These are phyloP conservation scores for Rusavskia elegans DNA, from an alignment of 495 filamentous ascomycete genomes.

Conservation along the genomic window DNA sequence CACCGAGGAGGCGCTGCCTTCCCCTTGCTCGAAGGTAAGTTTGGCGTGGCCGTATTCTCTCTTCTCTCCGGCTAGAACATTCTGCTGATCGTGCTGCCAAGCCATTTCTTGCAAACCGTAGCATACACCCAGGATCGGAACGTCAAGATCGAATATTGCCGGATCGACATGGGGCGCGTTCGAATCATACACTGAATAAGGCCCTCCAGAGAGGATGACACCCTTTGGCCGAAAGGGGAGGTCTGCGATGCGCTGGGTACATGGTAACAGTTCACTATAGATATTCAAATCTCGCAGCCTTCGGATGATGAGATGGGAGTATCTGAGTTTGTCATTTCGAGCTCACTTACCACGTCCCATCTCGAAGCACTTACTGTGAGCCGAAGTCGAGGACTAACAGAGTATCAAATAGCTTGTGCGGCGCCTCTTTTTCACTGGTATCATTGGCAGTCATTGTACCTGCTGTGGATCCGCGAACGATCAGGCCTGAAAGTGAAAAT, in stretches of 20 bases:
- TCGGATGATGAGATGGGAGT: conserved; percentile 60
- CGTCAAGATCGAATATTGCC: conserved; percentile 58
- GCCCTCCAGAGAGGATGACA: conserved; percentile 62
- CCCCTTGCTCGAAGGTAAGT: conserved; percentile 33
- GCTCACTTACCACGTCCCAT: conserved; percentile 21
- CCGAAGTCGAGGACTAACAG: conserved; percentile 54
- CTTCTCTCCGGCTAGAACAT: conserved; percentile 57
- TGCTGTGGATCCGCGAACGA: conserved; percentile 6
- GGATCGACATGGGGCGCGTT: conserved; percentile 66
- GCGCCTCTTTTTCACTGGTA: conserved; percentile 22
- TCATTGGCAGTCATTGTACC: conserved; percentile 12
- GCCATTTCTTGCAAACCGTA: conserved; percentile 78
- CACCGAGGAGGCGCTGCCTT: conserved; percentile 36
- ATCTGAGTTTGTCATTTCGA: conserved; percentile 13
- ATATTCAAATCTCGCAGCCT: conserved; percentile 68
- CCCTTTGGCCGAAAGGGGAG: conserved; percentile 70
- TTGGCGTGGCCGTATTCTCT: conserved; percentile 59
- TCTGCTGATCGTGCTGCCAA: conserved; percentile 44
- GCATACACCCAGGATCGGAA: conserved; percentile 65
- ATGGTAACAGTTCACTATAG: conserved; percentile 85
- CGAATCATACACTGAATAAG: conserved; percentile 57
- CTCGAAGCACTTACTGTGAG: conserved; percentile 15
- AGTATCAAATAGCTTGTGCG: conserved; percentile 46
- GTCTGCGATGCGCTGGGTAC: conserved; percentile 70
- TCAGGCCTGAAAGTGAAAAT: not conserved